phyloP scores from a whole-genome alignment of 495 filamentous ascomycete genomes.

The Lindgomyces ingoldianus region DNA sequence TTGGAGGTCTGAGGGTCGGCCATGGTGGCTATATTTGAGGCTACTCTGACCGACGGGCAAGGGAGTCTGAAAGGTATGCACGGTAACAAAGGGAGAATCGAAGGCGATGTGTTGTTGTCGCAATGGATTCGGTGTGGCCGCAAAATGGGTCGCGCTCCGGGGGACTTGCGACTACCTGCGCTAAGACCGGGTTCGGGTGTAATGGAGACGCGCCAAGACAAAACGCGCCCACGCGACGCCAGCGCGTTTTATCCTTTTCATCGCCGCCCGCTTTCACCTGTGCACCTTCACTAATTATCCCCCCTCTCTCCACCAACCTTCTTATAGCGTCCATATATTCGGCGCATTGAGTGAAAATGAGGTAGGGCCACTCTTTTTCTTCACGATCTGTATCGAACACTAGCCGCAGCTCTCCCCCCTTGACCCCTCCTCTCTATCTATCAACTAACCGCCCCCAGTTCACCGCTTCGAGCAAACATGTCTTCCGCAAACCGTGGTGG shows the following conservation, averaged over 20 bases:
- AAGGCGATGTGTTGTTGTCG: neutral
- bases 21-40: conserved; percentile 1
- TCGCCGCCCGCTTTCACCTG: conserved; percentile 4
- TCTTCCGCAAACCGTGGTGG: conserved; percentile 83
- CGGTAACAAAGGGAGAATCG: neutral
- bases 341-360: conserved; percentile 39
- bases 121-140: neutral
- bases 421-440: conserved; percentile 5
- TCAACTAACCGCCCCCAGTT: conserved; percentile 51
- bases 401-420: conserved; percentile 15
- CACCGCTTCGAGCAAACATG: conserved; percentile 79
- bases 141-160: neutral
- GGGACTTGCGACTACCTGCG: neutral
- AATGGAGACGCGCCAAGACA: conserved; percentile 15
- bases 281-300: neutral
- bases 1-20: conserved; percentile 21
- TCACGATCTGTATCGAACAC: neutral
- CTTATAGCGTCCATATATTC: neutral
- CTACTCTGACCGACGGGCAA: neutral
- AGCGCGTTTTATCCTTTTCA: conserved; percentile 25
- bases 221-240: conserved; percentile 20
- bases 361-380: conserved; percentile 31
- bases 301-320: neutral
- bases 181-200: neutral
- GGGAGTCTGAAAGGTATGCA: neutral